phyloP scores from a whole-genome alignment of 257 asterid genomes.

The Fraxinus quadrangulata region DNA sequence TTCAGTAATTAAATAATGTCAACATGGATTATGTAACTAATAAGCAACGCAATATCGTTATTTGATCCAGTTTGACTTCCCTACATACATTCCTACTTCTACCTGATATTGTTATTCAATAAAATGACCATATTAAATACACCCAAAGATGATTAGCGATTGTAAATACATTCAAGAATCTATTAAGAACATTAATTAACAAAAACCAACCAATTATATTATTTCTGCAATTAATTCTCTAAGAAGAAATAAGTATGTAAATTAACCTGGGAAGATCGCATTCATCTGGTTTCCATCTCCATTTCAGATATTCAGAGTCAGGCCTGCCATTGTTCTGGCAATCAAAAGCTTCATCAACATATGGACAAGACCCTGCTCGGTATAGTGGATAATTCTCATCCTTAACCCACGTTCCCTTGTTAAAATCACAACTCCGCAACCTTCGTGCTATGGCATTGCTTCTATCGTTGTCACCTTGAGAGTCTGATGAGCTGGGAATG shows the following conservation, averaged over 20 bases:
- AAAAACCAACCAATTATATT: conserved; percentile 20
- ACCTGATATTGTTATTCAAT: conserved; percentile 20
- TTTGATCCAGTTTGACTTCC: too few species aligned
- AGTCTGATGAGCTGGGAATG: conserved; percentile 25
- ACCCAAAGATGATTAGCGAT: conserved; percentile 9
- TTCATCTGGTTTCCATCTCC: conserved; percentile 92
- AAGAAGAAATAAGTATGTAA: background rate
- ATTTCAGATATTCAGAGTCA: conserved; percentile 68
- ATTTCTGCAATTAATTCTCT: conserved; percentile 3
- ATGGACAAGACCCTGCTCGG: conserved; percentile 76
- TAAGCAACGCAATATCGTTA: too few species aligned
- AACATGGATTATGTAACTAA: background rate
- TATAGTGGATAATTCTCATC: conserved; percentile 80
- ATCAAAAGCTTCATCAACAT: conserved; percentile 85
- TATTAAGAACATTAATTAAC: background rate
- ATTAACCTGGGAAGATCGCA: conserved; percentile 88
- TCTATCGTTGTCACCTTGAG: conserved; percentile 19
- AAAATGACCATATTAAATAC: conserved; percentile 6
- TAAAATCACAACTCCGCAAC: conserved; percentile 62
- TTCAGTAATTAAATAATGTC: conserved; percentile 5
- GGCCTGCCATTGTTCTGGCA: conserved; percentile 90
- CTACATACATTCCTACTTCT: background rate
- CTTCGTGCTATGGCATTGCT: conserved; percentile 28
- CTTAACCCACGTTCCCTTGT: conserved; percentile 77
- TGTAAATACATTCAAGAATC: conserved; percentile 7